phyloP scores from a whole-genome alignment of 176 grass and related monocot species.

The Ananas comosus region DNA sequence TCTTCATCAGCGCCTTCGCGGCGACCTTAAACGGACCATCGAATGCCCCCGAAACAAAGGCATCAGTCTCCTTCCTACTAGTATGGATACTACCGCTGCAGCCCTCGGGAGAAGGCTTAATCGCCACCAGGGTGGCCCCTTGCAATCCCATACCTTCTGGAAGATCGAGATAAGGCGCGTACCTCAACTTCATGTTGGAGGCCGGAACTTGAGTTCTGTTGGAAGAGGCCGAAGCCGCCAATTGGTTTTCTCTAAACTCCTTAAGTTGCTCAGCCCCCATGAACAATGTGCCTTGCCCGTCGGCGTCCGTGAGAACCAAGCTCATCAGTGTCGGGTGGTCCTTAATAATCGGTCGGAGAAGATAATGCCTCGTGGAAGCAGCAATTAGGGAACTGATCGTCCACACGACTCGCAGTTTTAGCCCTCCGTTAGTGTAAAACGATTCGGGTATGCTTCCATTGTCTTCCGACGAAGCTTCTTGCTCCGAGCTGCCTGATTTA shows the following conservation, averaged over 20 bases:
- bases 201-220: slow-evolving; percentile 90
- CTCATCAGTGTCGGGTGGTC: slow-evolving; percentile 64
- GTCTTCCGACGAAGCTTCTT: slow-evolving; percentile 41
- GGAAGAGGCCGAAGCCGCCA: slow-evolving; percentile 55
- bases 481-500: slow-evolving; percentile 22
- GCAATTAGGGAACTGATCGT: slow-evolving; percentile 95
- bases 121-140: slow-evolving; percentile 70
- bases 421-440: slow-evolving; percentile 80
- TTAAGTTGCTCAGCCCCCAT: slow-evolving; percentile 74
- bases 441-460: slow-evolving; percentile 92
- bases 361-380: slow-evolving; percentile 76
- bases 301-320: slow-evolving; percentile 58
- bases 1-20: slow-evolving; percentile 72
- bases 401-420: slow-evolving; percentile 91
- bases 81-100: slow-evolving; percentile 32
- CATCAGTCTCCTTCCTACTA: slow-evolving; percentile 49
- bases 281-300: slow-evolving; percentile 71
- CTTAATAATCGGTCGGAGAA: slow-evolving; percentile 77
- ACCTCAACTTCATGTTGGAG: slow-evolving; percentile 89
- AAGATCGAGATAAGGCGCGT: slow-evolving; percentile 71
- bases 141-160: slow-evolving; percentile 59
- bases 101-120: slow-evolving; percentile 61
- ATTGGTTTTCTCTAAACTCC: slow-evolving; percentile 81
- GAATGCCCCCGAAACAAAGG: slow-evolving; percentile 54
- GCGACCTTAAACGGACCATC: slow-evolving; percentile 62